A percentile compares a stretch with the other conserved stretches of the same genome.
Conservation (phyloP, 2,329 filamentous ascomycete genomes). For the Akanthomyces uredinophilus region DNA sequence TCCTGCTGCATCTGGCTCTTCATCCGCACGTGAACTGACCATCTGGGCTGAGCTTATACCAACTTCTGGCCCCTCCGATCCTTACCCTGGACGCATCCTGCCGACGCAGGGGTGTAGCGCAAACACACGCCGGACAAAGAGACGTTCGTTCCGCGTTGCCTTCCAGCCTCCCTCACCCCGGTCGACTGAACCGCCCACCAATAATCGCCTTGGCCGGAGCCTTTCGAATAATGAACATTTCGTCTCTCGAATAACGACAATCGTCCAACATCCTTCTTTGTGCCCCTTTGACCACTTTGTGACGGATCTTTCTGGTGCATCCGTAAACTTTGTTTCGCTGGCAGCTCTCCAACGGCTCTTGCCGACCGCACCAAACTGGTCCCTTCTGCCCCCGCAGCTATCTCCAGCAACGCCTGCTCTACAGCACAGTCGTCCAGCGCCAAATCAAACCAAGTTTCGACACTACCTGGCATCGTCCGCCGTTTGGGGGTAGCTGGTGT, state of each 20-base stretch:
- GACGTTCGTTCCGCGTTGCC: constrained; percentile 9
- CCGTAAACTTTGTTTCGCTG: constrained; percentile 5
- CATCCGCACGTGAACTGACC: constrained; percentile 4
- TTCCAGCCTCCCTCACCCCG: constrained; percentile 7
- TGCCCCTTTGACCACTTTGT: background rate
- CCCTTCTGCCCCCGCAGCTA: constrained; percentile 4
- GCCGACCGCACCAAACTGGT: background rate
- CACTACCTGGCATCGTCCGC: background rate
- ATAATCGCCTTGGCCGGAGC: background rate
- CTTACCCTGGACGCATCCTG: background rate
- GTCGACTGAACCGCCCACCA: constrained; percentile 6
- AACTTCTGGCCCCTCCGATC: constrained; percentile 10
- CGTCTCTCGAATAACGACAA: constrained; percentile 1
- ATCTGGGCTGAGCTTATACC: constrained; percentile 6
- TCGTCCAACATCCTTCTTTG: background rate
- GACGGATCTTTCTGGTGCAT: background rate
- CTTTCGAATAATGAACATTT: background rate
- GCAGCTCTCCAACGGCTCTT: background rate
- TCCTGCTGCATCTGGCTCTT: constrained; percentile 1
- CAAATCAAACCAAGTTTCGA: constrained; percentile 3
- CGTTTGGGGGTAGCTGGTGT: background rate
- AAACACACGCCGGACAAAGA: constrained; percentile 12
- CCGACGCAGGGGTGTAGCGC: constrained; percentile 11
- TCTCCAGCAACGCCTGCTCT: background rate
- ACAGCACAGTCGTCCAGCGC: background rate